Evolutionary conservation across 306 rosid species (phyloP).

Genomic region (Echinosophora koreensis): DNA sequence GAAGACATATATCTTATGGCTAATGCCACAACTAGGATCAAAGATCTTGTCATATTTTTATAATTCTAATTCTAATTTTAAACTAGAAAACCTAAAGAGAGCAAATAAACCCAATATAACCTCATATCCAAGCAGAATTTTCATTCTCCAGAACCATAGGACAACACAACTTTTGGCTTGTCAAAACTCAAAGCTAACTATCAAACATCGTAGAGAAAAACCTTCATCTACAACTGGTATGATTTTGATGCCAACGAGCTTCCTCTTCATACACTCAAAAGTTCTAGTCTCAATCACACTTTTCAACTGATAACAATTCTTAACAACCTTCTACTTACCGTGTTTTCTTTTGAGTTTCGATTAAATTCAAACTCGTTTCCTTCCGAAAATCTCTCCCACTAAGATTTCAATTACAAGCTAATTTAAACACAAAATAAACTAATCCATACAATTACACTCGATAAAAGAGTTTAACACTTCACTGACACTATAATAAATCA

Average conservation of each 20-base stretch:
- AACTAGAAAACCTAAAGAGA: not conserved
- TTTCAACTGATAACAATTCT: not conserved
- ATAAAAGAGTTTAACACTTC: not conserved
- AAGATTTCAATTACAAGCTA: not conserved
- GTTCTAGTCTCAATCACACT: not conserved
- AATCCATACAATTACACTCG: not conserved
- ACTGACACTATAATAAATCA: not conserved
- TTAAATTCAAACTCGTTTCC: no score
- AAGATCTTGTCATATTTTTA: slow-evolving; percentile 10
- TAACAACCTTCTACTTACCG: not conserved
- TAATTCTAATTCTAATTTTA: not conserved
- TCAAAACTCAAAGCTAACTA: not conserved
- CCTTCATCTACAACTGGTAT: slow-evolving; percentile 17
- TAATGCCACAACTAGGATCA: not conserved
- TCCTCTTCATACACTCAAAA: slow-evolving; percentile 20
- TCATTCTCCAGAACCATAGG: slow-evolving; percentile 3
- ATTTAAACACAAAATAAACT: not conserved
- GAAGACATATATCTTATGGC: slow-evolving; percentile 6
- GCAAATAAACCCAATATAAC: slow-evolving; percentile 1
- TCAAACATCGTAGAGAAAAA: not conserved
- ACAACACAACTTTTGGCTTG: not conserved
- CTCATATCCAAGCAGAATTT: slow-evolving; percentile 28
- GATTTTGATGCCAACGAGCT: not conserved
- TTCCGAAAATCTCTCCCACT: not conserved
- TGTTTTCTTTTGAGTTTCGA: no score